Percentiles rank a stretch among this genome's conserved stretches.
Conservation (phyloP, 2,329 filamentous ascomycete species). For the Aureobasidium sp. region DNA sequence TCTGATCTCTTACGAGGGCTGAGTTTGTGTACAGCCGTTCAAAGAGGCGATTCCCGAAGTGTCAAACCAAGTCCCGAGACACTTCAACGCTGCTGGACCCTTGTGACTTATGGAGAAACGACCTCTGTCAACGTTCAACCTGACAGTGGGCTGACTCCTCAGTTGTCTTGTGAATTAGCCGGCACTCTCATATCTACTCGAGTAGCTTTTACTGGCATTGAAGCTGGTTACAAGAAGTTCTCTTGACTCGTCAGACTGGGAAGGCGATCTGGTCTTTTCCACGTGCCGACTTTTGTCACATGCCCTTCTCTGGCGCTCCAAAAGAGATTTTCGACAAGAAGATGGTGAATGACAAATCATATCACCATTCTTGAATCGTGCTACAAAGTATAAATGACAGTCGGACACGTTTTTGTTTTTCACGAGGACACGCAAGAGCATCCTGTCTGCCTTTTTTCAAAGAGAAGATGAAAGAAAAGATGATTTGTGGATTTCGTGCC, state of each 20-base stretch:
- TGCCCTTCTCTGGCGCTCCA: neutral
- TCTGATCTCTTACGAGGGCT: neutral
- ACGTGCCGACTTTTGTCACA: neutral
- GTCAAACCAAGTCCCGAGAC: neutral
- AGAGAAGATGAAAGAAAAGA: neutral
- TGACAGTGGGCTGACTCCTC: neutral
- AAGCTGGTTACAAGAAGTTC: too few species aligned
- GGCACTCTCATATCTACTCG: too few species aligned
- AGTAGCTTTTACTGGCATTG: neutral
- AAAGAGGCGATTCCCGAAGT: neutral
- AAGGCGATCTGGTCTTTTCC: neutral
- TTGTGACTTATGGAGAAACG: neutral
- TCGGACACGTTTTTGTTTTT: too few species aligned
- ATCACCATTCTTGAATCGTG: neutral
- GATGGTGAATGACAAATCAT: neutral
- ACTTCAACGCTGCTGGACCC: neutral
- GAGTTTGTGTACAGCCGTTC: neutral
- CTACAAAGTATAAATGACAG: neutral
- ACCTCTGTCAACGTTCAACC: neutral
- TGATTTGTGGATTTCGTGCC: neutral
- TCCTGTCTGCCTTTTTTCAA: neutral
- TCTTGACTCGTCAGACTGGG: neutral
- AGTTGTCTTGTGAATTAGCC: too few species aligned
- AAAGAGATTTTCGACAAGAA: neutral
- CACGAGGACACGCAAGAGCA: neutral